These are phyloP conservation scores for Fusarium sp. DNA, from an alignment of 2,329 filamentous ascomycete species.

Conservation along the genomic window DNA sequence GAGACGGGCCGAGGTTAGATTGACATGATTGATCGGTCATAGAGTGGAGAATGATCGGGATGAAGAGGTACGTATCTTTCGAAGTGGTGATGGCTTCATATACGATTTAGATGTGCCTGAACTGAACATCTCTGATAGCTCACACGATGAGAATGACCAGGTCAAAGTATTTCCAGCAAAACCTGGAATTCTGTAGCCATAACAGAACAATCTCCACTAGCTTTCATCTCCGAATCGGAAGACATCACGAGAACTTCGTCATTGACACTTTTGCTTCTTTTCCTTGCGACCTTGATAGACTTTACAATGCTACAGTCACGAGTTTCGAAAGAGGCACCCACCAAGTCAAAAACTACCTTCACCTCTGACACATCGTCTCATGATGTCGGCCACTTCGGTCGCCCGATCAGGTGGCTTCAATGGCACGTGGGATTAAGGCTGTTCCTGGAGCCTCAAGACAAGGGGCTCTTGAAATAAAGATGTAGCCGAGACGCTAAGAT, in stretches of 20 bases:
- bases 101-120: not conserved
- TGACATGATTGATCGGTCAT: not conserved
- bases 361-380: not conserved
- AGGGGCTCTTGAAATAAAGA: not conserved
- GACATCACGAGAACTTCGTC: not conserved
- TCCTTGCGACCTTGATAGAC: not conserved
- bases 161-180: fast-evolving
- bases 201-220: fast-evolving
- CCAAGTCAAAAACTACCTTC: not conserved
- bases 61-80: not conserved
- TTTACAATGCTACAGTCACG: not conserved
- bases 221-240: not conserved
- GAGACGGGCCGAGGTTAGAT: constrained; percentile 37
- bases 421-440: constrained; percentile 29
- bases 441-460: constrained; percentile 3
- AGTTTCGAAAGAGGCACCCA: not conserved
- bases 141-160: fast-evolving
- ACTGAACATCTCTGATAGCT: not conserved
- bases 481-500: not conserved
- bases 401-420: constrained; percentile 28
- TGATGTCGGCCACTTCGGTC: constrained; percentile 28
- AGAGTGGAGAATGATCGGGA: not conserved
- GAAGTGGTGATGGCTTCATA: constrained; percentile 13
- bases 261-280: not conserved
- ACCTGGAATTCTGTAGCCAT: fast-evolving